Percentiles rank a stretch among this genome's conserved stretches.
Conservation (phyloP, 345 rosid species). For the Gossypioides kirkii region DNA sequence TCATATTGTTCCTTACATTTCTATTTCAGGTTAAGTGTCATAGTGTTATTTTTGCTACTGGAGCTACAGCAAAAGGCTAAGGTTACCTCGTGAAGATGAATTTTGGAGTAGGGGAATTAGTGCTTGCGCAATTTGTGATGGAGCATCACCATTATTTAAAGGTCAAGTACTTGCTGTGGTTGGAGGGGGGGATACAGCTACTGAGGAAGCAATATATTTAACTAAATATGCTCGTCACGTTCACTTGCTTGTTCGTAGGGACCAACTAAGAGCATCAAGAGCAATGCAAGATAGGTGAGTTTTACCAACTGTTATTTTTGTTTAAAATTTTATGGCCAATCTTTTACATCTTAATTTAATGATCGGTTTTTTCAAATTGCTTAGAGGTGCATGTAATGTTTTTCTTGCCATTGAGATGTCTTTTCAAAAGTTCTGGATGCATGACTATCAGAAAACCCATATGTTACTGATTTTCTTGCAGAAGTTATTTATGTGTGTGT, state of each 20-base stretch:
- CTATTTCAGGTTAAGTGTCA: constrained; percentile 72
- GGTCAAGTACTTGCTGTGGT: constrained; percentile 94
- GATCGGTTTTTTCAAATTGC: neutral
- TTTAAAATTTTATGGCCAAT: neutral
- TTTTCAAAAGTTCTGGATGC: neutral
- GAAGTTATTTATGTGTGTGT: neutral
- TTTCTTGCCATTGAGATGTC: neutral
- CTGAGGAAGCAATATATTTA: constrained; percentile 91
- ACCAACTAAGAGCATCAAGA: constrained; percentile 80
- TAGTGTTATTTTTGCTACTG: constrained; percentile 80
- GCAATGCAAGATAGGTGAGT: constrained; percentile 99
- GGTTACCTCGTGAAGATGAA: constrained; percentile 86
- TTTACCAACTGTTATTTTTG: neutral
- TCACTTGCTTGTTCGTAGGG: constrained; percentile 91
- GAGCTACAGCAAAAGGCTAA: constrained; percentile 88
- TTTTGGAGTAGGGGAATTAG: constrained; percentile 99
- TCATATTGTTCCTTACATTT: constrained; percentile 1
- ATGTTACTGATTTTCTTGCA: neutral
- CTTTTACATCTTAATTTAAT: neutral
- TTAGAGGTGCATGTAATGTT: neutral
- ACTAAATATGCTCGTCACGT: constrained; percentile 96
- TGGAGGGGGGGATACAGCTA: constrained; percentile 99
- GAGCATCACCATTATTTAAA: constrained; percentile 93
- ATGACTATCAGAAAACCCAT: neutral
- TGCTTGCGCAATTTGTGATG: constrained; percentile 99